Base-by-base conservation (phyloP, 2,329 filamentous ascomycete species). In the Aciculosporium take region DNA sequence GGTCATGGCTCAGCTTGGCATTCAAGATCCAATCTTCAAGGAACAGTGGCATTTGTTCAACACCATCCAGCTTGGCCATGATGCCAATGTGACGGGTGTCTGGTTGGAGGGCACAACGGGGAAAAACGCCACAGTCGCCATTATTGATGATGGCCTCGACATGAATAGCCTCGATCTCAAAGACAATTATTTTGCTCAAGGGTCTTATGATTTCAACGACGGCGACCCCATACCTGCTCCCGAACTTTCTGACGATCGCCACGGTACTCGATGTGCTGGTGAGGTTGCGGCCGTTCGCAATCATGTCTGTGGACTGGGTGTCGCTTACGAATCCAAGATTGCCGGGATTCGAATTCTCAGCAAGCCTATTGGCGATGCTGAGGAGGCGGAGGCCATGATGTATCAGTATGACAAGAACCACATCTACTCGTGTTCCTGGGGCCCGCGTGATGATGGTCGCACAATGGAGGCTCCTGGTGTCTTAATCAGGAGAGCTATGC, bases 361-460 rank as follows among this genome's bases (percentile, higher is more conserved):
- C 44, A 89, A 87, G 55, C 68, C 84, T 37, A 95, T 98, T 49
- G 82, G 80, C 39, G 91, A 98, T 57, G 80, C 84, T 23, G 91
- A 98, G 54, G 91, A 98, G 62, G 88, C 91, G 20, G 69, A 81
- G 24, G 85, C 91, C 18, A 79, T 98, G 70, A 95, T 94, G 61
- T 96, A 89, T 65, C 83, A 82, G 47, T 91, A 78, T 54, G 79
- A 95, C 53, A 69, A 89, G 46, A 98, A 95, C 57, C 78, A 95
- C 45, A 96, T 98, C 45, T 98, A 95, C 64, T 98, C 91, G 1
- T 98, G 91, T 65, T 98, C 91, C 0, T 98, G 91, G 91, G 91
- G 91, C 1, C 91, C 91, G 7, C 85, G 87, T 0, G 91, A 98
- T 54, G 88, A 96, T 57, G 91, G 91, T 35, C 71, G 72, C 46